Evolutionary conservation across 129 eudicot genomes (phyloP).

Genomic region (Helianthus annuus): HanXRQr2.0-SUNRISE NC_035433.2:29901785-29902284

Average conservation of each 20-base stretch:
- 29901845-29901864: constrained; percentile 15
- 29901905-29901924: constrained; percentile 27
- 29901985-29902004: constrained; percentile 27
- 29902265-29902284: too few species aligned
- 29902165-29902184: too few species aligned
- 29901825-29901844: not conserved
- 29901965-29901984: constrained; percentile 13
- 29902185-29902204: too few species aligned
- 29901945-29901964: constrained; percentile 27
- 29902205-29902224: too few species aligned
- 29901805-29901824: not conserved
- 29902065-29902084: constrained; percentile 22
- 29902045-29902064: constrained; percentile 31
- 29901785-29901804: constrained; percentile 16
- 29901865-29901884: constrained; percentile 13
- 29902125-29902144: not conserved
- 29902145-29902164: too few species aligned
- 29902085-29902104: constrained; percentile 17
- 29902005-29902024: constrained; percentile 34
- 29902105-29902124: not conserved
- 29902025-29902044: constrained; percentile 37
- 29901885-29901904: constrained; percentile 24
- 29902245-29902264: too few species aligned
- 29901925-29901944: constrained; percentile 28
- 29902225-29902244: too few species aligned